Conservation (phyloP, 2,329 filamentous ascomycete species). For the Biscogniauxia sp. region DNA sequence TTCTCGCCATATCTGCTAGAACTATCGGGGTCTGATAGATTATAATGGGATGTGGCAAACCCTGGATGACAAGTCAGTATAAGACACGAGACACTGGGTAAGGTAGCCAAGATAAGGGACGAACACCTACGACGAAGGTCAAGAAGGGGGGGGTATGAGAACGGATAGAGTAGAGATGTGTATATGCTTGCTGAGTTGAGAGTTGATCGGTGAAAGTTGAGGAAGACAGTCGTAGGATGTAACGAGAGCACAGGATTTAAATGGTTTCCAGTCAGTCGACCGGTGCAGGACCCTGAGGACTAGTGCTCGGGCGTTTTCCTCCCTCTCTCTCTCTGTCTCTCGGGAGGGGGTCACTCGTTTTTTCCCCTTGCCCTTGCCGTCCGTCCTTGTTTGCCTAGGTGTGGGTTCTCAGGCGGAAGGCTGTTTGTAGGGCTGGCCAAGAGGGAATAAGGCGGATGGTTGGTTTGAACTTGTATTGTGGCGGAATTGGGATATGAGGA, state of each 20-base stretch:
- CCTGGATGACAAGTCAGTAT: neutral
- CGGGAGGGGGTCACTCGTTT: constrained; percentile 11
- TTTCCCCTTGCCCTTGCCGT: constrained; percentile 3
- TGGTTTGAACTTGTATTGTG: constrained; percentile 8
- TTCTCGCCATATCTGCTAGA: constrained; percentile 46
- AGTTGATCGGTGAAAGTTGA: neutral
- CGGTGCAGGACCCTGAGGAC: constrained; percentile 14
- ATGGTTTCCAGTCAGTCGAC: constrained; percentile 13
- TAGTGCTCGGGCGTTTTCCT: constrained; percentile 1
- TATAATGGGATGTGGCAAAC: constrained; percentile 2
- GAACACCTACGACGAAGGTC: neutral
- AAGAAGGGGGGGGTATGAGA: neutral
- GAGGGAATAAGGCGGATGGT: constrained; percentile 8
- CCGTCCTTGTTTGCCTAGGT: constrained; percentile 21
- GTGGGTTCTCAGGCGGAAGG: constrained; percentile 15
- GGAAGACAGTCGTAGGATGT: constrained; percentile 8
- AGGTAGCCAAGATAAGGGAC: neutral
- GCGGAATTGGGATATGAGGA: constrained; percentile 4
- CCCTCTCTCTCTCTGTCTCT: neutral
- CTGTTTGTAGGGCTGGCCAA: constrained; percentile 26
- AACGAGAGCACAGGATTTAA: constrained; percentile 21
- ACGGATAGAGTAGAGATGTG: neutral
- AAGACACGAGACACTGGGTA: neutral
- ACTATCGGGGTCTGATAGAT: constrained; percentile 3
- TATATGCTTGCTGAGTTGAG: constrained; percentile 1